These are phyloP conservation scores for Plantago coronopus DNA, from an alignment of 305 asterid species.

Conservation along the genomic window DNA sequence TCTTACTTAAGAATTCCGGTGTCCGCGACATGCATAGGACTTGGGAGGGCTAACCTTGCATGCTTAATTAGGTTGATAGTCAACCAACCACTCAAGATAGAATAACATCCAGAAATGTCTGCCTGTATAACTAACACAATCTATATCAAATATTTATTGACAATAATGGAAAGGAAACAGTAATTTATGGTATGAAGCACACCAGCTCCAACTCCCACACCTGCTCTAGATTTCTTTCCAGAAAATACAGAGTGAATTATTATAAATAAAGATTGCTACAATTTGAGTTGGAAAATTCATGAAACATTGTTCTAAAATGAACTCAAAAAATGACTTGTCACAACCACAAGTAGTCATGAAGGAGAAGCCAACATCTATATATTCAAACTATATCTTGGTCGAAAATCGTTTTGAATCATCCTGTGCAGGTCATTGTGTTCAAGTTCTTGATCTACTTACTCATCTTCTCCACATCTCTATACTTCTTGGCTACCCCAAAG, in stretches of 20 bases:
- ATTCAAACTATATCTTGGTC: background rate
- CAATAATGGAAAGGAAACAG: constrained; percentile 3
- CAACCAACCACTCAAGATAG: constrained; percentile 5
- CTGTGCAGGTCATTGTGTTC: background rate
- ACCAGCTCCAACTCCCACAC: constrained; percentile 8
- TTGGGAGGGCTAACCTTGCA: too few species aligned
- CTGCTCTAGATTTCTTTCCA: background rate
- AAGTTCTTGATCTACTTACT: constrained; percentile 6
- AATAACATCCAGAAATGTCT: background rate
- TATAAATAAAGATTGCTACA: too few species aligned
- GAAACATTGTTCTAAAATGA: background rate
- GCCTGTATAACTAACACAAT: constrained; percentile 1
- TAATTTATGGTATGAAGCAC: background rate
- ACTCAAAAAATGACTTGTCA: background rate
- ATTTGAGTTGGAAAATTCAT: too few species aligned
- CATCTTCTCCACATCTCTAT: background rate
- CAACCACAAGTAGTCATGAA: background rate
- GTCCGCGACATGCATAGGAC: too few species aligned
- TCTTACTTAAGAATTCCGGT: too few species aligned
- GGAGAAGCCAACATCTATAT: background rate
- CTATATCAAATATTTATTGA: background rate
- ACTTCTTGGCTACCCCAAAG: background rate
- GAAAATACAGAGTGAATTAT: too few species aligned
- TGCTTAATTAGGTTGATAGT: background rate
- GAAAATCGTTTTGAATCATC: background rate